Percentiles rank a stretch among this genome's conserved stretches.
These are phyloP conservation scores for Amphirosellinia nigrospora DNA, from an alignment of 495 filamentous ascomycete genomes.

Conservation along the genomic window DNA sequence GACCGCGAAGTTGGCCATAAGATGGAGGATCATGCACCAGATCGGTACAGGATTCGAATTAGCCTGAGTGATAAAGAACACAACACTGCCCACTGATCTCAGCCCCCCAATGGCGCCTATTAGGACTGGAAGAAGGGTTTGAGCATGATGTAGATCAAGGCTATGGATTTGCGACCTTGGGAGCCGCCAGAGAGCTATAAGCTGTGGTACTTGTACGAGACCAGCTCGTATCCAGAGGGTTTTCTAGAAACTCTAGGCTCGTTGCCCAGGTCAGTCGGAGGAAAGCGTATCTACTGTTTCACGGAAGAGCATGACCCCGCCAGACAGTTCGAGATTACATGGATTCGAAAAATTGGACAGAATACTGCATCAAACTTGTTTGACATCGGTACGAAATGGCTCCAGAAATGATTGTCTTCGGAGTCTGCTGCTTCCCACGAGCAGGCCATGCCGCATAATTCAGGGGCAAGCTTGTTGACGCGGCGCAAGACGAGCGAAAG, in stretches of 20 bases:
- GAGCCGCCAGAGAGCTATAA: background rate
- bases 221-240: background rate
- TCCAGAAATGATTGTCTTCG: background rate
- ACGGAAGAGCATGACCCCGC: background rate
- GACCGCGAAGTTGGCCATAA: background rate
- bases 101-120: background rate
- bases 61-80: background rate
- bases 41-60: background rate
- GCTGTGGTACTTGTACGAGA: background rate
- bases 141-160: background rate
- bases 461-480: background rate
- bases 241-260: background rate
- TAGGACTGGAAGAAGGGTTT: background rate
- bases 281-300: background rate
- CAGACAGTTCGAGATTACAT: background rate
- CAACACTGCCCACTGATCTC: background rate
- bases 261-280: background rate
- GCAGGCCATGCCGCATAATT: background rate
- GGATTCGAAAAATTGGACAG: background rate
- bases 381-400: background rate
- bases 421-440: background rate
- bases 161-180: background rate
- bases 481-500: background rate
- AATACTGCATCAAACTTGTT: background rate
- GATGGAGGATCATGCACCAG: background rate